Evolutionary conservation across 2,329 filamentous ascomycete genomes (phyloP).

Genomic region (Clarireedia hainanense): DNA sequence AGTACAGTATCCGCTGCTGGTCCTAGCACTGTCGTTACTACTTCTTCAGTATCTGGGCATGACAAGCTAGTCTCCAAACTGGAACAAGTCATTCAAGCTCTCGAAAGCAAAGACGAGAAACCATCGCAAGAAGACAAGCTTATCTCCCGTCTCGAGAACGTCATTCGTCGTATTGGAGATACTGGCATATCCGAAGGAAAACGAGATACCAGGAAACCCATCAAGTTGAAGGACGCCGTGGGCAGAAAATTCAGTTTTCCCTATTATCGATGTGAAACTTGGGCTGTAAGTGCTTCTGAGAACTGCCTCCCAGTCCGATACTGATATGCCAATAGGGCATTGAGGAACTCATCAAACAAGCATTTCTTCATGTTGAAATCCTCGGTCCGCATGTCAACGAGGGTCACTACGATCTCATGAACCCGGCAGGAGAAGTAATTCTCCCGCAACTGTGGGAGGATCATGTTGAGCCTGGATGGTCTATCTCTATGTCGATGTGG

Average conservation of each 20-base stretch:
- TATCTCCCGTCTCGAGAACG: not conserved
- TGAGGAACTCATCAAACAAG: constrained; percentile 79
- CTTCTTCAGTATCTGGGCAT: not conserved
- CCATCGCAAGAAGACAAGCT: not conserved
- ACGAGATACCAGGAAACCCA: constrained; percentile 27
- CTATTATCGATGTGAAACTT: constrained; percentile 75
- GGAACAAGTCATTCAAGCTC: not conserved
- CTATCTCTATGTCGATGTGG: constrained; percentile 62
- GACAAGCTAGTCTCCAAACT: not conserved
- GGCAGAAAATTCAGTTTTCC: constrained; percentile 90
- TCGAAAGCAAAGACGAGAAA: not conserved
- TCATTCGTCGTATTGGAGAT: not conserved
- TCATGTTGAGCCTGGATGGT: constrained; percentile 70
- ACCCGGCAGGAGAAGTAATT: constrained; percentile 75
- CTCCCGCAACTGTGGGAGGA: constrained; percentile 75
- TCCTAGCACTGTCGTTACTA: not conserved
- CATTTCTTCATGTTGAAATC: constrained; percentile 69
- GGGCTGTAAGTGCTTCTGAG: constrained; percentile 53
- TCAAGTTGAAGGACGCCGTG: constrained; percentile 87
- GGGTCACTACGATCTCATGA: constrained; percentile 73
- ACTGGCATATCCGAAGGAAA: not conserved
- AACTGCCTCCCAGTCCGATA: not conserved
- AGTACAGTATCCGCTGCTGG: not conserved
- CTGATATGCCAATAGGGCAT: constrained; percentile 55
- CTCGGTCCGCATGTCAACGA: constrained; percentile 69